Evolutionary conservation across 345 rosid genomes (phyloP), one percentile per base, ranked within the genome.

Genomic region (Dimocarpus longan): DNA sequence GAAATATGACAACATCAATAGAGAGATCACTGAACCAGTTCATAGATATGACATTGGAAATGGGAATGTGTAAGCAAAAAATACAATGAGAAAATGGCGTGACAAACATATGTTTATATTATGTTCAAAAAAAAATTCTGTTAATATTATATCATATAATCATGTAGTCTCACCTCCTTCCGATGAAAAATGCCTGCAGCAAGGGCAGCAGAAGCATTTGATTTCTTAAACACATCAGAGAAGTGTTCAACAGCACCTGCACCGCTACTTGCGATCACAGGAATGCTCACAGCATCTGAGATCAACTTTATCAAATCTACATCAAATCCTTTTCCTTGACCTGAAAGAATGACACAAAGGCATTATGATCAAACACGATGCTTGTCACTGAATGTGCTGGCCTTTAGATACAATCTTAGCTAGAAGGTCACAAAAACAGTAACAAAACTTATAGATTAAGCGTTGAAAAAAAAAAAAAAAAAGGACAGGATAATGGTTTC

Each of bases 111-210:
- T 46, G 52, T 11, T 7, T 8, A 46, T 46, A 11, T 46, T 46
- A 46, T 46, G 52, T 46, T 46, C 0, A 7, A 11, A 7, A 46
- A 22, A 12, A 62, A 28, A 26, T 1, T n/a, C n/a, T 46, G 52
- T 11, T 7, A 0, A 46, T 46, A 0, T 46, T 46, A 46, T 46
- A 18, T 32, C 8, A 43, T n/a, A 7, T 48, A 56, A 40, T 15
- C 19, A 7, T 22, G 18, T 15, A 21, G 43, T 22, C 32, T 75
- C 86, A 94, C 98, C 95, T 94, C 99, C 81, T 97, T 91, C 70
- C 98, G 85, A 60, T 97, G 99, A 89, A 97, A 97, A 85, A 97
- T 97, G 75, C 98, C 98, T 0, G 99, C 99, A 76, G 99, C 99
- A 69, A 97, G 98, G 12, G 96, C 98, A 0, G 98, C 99, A 7